phyloP scores from a whole-genome alignment of 306 rosid species.

The Fragaria nilgerrensis region DNA sequence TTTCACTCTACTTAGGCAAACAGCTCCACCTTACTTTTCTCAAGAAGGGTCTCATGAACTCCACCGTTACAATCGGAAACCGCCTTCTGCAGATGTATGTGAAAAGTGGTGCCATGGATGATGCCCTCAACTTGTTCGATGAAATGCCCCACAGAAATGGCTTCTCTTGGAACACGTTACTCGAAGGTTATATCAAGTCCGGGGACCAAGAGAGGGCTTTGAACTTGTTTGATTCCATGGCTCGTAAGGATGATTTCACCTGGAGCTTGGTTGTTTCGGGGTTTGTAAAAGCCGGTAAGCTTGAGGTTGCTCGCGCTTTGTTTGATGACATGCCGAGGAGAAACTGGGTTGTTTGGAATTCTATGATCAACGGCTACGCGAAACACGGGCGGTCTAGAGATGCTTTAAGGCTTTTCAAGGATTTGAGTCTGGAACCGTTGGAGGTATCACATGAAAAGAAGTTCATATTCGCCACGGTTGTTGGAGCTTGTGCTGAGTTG shows the following conservation, averaged over 20 bases:
- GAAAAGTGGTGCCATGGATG: constrained; percentile 32
- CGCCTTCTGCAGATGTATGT: constrained; percentile 61
- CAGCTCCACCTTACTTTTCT: constrained; percentile 58
- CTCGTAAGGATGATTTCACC: constrained; percentile 51
- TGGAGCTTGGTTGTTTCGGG: constrained; percentile 58
- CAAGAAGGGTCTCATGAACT: constrained; percentile 51
- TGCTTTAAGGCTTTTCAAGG: constrained; percentile 53
- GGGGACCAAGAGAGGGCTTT: constrained; percentile 46
- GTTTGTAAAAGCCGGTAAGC: constrained; percentile 49
- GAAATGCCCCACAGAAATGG: constrained; percentile 59
- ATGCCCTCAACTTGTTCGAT: constrained; percentile 50
- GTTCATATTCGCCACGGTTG: constrained; percentile 52
- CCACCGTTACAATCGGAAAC: constrained; percentile 44
- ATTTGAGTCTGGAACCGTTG: constrained; percentile 48
- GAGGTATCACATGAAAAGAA: constrained; percentile 32
- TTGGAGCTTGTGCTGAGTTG: constrained; percentile 64
- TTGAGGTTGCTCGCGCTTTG: constrained; percentile 44
- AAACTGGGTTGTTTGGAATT: constrained; percentile 60
- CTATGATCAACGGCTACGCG: constrained; percentile 60
- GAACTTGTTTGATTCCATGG: constrained; percentile 53
- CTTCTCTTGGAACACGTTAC: constrained; percentile 64
- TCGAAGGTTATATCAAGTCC: constrained; percentile 52
- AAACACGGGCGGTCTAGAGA: constrained; percentile 47
- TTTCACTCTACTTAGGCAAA: constrained; percentile 37
- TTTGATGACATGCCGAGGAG: constrained; percentile 62